phyloP scores from a whole-genome alignment of 2,329 filamentous ascomycete species.

The Diaporthe vaccinii region DNA sequence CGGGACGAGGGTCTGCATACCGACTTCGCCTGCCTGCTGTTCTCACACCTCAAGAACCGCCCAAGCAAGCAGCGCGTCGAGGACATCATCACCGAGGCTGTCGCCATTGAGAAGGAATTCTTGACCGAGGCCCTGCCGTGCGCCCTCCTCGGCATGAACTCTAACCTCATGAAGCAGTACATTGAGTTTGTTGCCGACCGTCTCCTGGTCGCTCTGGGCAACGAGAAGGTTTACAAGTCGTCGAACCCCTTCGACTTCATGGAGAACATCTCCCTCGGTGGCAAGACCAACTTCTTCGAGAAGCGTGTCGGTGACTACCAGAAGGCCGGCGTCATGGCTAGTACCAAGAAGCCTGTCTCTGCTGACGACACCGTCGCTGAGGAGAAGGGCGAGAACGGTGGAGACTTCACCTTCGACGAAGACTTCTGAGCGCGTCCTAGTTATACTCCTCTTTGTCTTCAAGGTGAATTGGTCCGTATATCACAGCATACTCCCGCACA shows the following conservation, averaged over 20 bases:
- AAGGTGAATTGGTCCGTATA: conserved; percentile 15
- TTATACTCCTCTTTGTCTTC: conserved; percentile 32
- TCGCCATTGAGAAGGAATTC: conserved; percentile 97
- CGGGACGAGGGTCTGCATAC: conserved; percentile 99
- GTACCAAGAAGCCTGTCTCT: conserved; percentile 77
- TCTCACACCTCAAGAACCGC: conserved; percentile 96
- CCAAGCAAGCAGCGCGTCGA: conserved; percentile 85
- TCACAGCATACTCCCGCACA: conserved; percentile 24
- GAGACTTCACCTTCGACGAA: conserved; percentile 94
- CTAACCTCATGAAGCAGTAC: conserved; percentile 98
- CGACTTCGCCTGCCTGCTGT: conserved; percentile 97
- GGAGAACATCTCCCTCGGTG: conserved; percentile 99
- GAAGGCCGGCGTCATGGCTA: conserved; percentile 98
- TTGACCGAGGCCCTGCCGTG: conserved; percentile 94
- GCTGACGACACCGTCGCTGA: conserved; percentile 61
- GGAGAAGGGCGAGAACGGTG: conserved; percentile 70
- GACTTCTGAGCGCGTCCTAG: conserved; percentile 80
- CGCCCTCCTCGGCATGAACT: conserved; percentile 96
- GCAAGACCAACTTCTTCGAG: conserved; percentile 99
- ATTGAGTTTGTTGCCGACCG: conserved; percentile 99
- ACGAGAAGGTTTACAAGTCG: conserved; percentile 92
- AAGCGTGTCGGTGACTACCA: conserved; percentile 99
- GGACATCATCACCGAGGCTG: conserved; percentile 94
- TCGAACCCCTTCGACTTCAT: conserved; percentile 99
- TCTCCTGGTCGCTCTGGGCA: conserved; percentile 91